Evolutionary conservation across 306 rosid species (phyloP).

Genomic region (Crotalaria pallida): DNA sequence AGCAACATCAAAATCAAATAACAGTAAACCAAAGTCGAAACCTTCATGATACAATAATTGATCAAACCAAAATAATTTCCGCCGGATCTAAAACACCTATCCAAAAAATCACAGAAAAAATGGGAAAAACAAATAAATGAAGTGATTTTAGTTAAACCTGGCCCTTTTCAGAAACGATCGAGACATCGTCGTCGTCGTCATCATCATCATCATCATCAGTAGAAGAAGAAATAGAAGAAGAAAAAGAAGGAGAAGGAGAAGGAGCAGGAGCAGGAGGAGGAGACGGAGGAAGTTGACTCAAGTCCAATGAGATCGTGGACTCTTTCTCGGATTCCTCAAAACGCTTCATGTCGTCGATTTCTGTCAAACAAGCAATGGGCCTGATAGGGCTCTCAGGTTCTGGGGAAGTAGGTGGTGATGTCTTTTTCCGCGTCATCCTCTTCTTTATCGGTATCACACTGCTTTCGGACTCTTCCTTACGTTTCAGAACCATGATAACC

Average conservation of each 20-base stretch:
- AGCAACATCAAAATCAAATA: neutral
- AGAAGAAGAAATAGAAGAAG: too few species aligned
- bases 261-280: too few species aligned
- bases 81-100: neutral
- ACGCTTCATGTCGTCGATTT: slow-evolving; percentile 32
- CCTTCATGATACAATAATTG: neutral
- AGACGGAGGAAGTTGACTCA: too few species aligned
- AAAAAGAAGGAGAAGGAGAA: too few species aligned
- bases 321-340: slow-evolving; percentile 58
- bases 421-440: neutral
- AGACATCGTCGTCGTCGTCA: slow-evolving; percentile 23
- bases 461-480: neutral
- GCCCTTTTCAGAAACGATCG: slow-evolving; percentile 54
- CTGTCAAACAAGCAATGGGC: slow-evolving; percentile 38
- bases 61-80: too few species aligned
- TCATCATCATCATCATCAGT: too few species aligned
- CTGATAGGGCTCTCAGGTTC: slow-evolving; percentile 32
- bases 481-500: neutral
- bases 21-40: neutral
- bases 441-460: neutral
- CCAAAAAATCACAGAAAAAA: neutral
- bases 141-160: slow-evolving; percentile 28
- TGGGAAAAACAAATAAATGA: neutral
- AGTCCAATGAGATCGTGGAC: neutral
- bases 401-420: neutral